Evolutionary conservation across 139 green algal species (phyloP).

Genomic region (Chlorella sp.): DNA sequence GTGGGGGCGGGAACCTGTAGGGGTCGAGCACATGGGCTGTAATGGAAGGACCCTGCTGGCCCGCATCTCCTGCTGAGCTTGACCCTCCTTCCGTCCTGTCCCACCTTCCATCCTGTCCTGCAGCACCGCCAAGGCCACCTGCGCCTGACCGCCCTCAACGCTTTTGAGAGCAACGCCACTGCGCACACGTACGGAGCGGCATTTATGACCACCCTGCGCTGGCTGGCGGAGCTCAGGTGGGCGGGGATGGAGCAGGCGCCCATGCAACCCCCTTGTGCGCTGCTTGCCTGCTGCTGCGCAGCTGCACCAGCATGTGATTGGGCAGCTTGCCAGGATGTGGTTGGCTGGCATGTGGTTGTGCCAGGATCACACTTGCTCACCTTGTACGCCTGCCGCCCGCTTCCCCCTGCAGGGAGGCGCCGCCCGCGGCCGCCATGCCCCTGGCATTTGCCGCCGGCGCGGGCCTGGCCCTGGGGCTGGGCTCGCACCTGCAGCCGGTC

Average conservation of each 20-base stretch:
- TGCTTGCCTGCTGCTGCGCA: not conserved
- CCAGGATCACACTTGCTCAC: too few relatives aligned
- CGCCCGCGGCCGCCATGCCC: conserved; percentile 8
- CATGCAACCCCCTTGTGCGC: too few relatives aligned
- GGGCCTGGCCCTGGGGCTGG: not conserved
- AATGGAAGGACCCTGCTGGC: too few relatives aligned
- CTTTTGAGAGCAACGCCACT: conserved; percentile 6
- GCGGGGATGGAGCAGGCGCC: too few relatives aligned
- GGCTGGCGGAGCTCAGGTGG: conserved; percentile 36
- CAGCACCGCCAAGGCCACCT: conserved; percentile 29
- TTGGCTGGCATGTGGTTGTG: too few relatives aligned
- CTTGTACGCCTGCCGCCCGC: too few relatives aligned
- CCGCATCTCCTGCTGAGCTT: too few relatives aligned
- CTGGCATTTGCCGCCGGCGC: not conserved
- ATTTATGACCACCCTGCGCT: conserved; percentile 23
- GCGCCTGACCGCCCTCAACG: conserved; percentile 12
- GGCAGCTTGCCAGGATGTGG: too few relatives aligned
- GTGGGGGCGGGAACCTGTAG: too few relatives aligned
- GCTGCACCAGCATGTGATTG: not conserved
- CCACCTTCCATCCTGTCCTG: not conserved
- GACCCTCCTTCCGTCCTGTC: not conserved
- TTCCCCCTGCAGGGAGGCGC: conserved; percentile 11
- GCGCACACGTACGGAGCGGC: conserved; percentile 32
- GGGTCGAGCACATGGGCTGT: too few relatives aligned
- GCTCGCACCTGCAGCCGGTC: not conserved